Evolutionary conservation across 2,329 filamentous ascomycete genomes (phyloP).

Genomic region (Penicillium sp.): DNA sequence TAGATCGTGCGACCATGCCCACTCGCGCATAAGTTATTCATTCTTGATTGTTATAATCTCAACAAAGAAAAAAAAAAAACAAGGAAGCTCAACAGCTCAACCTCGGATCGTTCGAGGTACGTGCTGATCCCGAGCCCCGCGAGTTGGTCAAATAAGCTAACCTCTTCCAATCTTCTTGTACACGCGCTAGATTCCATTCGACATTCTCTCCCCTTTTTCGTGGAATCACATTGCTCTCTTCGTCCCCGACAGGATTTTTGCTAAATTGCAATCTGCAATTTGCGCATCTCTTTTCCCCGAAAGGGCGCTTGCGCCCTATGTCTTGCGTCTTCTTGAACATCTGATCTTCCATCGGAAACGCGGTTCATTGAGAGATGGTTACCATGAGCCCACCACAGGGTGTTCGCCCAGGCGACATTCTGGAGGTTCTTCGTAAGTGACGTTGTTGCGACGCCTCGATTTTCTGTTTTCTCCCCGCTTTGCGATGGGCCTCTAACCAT

Average conservation of each 20-base stretch:
- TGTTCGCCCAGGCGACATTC: constrained; percentile 41
- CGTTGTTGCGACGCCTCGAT: constrained; percentile 9
- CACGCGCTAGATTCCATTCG: constrained; percentile 18
- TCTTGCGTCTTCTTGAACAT: constrained; percentile 21
- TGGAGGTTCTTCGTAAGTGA: constrained; percentile 47
- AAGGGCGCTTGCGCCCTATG: constrained; percentile 32
- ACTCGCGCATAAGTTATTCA: not conserved
- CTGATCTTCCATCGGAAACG: constrained; percentile 15
- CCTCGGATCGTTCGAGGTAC: constrained; percentile 17
- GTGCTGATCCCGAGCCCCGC: constrained; percentile 21
- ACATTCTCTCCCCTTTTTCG: constrained; percentile 15
- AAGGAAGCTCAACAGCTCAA: not conserved
- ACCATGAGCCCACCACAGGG: constrained; percentile 32
- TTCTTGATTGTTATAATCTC: not conserved
- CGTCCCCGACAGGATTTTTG: constrained; percentile 7
- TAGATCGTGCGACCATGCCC: not conserved
- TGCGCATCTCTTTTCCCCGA: constrained; percentile 8
- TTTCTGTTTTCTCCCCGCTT: not conserved
- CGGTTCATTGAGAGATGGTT: constrained; percentile 10
- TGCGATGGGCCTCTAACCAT: constrained; percentile 11
- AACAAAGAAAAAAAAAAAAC: not conserved
- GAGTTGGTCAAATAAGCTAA: constrained; percentile 17
- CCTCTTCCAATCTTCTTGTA: constrained; percentile 6
- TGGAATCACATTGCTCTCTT: constrained; percentile 13
- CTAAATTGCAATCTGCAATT: constrained; percentile 4